Base-by-base conservation (phyloP, 495 filamentous ascomycete species). In the Penicillium egyptiacum region DNA sequence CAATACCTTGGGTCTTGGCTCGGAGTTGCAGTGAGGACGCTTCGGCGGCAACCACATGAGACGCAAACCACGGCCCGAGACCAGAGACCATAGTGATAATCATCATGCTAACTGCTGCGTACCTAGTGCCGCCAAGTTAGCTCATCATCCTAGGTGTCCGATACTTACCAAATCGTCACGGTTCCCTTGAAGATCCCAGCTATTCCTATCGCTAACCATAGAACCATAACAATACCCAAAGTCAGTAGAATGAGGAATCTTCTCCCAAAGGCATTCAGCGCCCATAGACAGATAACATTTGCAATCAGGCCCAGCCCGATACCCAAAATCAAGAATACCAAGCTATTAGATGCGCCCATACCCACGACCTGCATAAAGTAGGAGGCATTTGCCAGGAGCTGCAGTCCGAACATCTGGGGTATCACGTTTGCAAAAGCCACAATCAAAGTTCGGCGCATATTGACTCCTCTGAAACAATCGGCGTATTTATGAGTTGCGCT, bases 361-460 rank as follows among this genome's bases (percentile, higher is more conserved):
- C 70, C 70, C 1, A 75, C 64, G 1, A 68, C 59, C 46, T 75
- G 68, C 55, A 71, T 56, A 37, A 73, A 72, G 33, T 75, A 75
- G 1, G 70, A 73, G 4, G 59, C 57, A 50, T 65, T 71, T 0
- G 68, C 63, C 19, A 75, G 30, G 5, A 75, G 35, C 12, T 67
- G 62, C 10, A 75, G 11, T 0, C 73, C 73, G 31, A 75, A 71
- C n/a, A 73, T 42, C 8, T 65, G 57, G 0, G 73, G 70, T 2
- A 73, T 28, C 2, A 66, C 30, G 9, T 59, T 68, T 0, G 68
- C 73, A 51, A 79, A 77, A 17, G 75, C 67, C 2, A 75, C 70
- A 46, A 83, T 79, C 50, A 75, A 55, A 4, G 81, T 83, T 14
- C 80, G 69, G 3, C 75, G 70, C 6, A 65, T 64, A 43, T 81